Conservation (phyloP, 306 rosid genomes). For the Calophaca sinica region DNA sequence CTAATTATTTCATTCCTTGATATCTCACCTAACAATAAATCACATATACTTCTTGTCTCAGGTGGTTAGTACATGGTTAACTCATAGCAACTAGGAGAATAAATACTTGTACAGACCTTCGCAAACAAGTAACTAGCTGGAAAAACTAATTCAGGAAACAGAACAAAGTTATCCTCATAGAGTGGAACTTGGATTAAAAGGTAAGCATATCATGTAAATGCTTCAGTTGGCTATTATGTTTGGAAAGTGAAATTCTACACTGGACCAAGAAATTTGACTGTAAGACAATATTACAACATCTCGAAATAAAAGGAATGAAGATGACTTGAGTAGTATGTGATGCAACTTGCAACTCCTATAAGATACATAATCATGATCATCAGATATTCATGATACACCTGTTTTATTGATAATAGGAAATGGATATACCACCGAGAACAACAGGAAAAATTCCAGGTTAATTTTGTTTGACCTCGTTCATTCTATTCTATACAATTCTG, state of each 20-base stretch:
- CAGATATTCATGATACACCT: constrained; percentile 11
- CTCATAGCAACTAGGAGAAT: background rate
- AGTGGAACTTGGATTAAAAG: background rate
- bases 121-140: background rate
- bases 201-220: constrained; percentile 3
- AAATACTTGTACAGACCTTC: background rate
- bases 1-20: background rate
- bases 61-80: background rate
- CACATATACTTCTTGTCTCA: background rate
- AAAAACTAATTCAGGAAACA: background rate
- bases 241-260: constrained; percentile 11
- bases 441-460: background rate
- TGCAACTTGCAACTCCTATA: background rate
- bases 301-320: constrained; percentile 21
- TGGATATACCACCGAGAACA: background rate
- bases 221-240: constrained; percentile 7
- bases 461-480: too few species aligned
- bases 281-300: constrained; percentile 20
- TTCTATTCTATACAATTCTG: too few species aligned
- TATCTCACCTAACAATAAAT: constrained; percentile 1
- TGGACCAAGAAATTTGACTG: constrained; percentile 1
- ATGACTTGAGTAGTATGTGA: background rate
- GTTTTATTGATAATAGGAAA: background rate
- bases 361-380: background rate
- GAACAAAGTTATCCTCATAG: constrained; percentile 1